A percentile compares a stretch with the other conserved stretches of the same genome.
Evolutionary conservation across 176 grass and related monocot species (phyloP).

Genomic region (Juncus inflexus): DNA sequence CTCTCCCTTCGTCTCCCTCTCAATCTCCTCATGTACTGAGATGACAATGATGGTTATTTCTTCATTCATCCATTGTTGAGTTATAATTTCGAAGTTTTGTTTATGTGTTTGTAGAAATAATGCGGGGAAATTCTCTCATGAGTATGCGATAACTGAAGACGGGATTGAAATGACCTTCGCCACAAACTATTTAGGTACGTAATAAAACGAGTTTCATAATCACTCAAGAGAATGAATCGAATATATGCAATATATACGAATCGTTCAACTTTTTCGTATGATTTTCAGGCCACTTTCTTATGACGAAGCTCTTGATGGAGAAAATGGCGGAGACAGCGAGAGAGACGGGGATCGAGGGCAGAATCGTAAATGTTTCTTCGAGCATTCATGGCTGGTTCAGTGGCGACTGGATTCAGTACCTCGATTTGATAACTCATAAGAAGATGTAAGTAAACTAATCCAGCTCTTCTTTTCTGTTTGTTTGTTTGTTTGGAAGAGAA

Average conservation of each 20-base stretch:
- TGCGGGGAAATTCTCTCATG: slow-evolving; percentile 95
- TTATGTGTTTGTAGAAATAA: slow-evolving; percentile 59
- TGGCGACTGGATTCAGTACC: slow-evolving; percentile 79
- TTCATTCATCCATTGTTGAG: neutral
- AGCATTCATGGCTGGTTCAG: slow-evolving; percentile 95
- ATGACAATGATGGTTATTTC: neutral
- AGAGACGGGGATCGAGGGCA: slow-evolving; percentile 52
- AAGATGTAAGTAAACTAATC: slow-evolving; percentile 51
- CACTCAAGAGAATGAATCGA: no score
- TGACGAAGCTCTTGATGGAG: slow-evolving; percentile 58
- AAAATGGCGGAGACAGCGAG: slow-evolving; percentile 70
- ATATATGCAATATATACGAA: neutral
- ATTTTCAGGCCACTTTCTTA: slow-evolving; percentile 61
- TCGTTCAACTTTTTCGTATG: neutral
- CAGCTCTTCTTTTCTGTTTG: neutral
- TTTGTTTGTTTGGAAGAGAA: neutral
- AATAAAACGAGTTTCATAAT: neutral
- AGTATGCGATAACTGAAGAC: slow-evolving; percentile 78
- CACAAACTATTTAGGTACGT: slow-evolving; percentile 79
- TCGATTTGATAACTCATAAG: slow-evolving; percentile 57
- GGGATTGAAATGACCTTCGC: slow-evolving; percentile 99
- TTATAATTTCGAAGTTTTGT: neutral
- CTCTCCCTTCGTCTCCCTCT: slow-evolving; percentile 65
- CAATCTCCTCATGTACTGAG: slow-evolving; percentile 70
- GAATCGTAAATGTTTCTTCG: slow-evolving; percentile 87